These are phyloP conservation scores for Rhizopogon vesiculosus DNA, from an alignment of 768 basidiomycete genomes.

Conservation along the genomic window DNA sequence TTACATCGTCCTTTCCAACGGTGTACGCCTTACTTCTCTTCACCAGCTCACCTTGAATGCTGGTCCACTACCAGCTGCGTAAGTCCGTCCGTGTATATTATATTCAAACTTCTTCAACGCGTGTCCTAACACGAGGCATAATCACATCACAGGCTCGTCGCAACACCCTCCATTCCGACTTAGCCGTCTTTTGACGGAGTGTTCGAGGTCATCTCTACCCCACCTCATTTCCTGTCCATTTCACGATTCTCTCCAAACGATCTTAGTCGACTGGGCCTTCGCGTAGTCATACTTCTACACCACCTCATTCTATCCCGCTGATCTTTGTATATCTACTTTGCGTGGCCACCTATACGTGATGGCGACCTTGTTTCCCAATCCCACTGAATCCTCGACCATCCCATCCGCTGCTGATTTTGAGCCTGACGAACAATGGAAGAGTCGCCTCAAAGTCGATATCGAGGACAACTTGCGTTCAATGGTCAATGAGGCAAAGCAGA, in stretches of 20 bases:
- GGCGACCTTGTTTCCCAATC: constrained; percentile 17
- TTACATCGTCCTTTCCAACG: not conserved
- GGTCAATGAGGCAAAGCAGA: constrained; percentile 62
- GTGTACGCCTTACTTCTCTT: not conserved
- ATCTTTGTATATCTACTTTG: constrained; percentile 2
- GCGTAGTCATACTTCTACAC: constrained; percentile 1
- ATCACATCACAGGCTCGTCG: constrained; percentile 34
- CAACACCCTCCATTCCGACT: constrained; percentile 13
- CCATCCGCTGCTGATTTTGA: constrained; percentile 29
- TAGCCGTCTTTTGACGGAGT: constrained; percentile 11
- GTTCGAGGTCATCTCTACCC: constrained; percentile 9
- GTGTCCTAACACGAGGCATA: constrained; percentile 56
- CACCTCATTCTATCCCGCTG: not conserved
- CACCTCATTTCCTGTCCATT: constrained; percentile 8
- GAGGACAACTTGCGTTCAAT: constrained; percentile 35
- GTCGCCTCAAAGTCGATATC: constrained; percentile 42
- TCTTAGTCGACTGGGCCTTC: not conserved
- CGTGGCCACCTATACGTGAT: constrained; percentile 13
- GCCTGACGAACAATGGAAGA: constrained; percentile 56
- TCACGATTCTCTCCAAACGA: constrained; percentile 3
- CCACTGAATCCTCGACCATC: constrained; percentile 8
- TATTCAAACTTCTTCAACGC: constrained; percentile 31
- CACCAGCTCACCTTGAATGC: constrained; percentile 11
- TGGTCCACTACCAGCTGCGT: constrained; percentile 9
- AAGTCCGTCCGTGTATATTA: constrained; percentile 9